Conservation (phyloP, 176 grass and related monocot genomes). For the Phyllostachys edulis region DNA sequence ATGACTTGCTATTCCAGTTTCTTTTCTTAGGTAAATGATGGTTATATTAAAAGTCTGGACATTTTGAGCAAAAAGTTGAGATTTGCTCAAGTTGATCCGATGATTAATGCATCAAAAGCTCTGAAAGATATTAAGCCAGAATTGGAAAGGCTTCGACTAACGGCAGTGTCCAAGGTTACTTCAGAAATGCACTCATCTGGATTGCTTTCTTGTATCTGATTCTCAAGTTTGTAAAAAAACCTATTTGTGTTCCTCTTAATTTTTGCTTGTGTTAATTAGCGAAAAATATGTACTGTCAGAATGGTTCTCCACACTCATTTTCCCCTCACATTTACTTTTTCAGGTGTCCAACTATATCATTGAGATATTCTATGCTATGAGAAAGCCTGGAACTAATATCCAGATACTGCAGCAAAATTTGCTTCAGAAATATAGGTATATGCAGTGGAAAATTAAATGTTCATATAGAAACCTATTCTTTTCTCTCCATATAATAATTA, state of each 20-base stretch:
- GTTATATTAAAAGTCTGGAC: conserved; percentile 58
- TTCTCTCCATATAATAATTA: neutral
- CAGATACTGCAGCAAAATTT: conserved; percentile 92
- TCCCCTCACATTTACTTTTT: conserved; percentile 25
- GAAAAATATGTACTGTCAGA: conserved; percentile 10
- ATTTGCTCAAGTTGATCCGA: conserved; percentile 63
- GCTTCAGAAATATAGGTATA: conserved; percentile 76
- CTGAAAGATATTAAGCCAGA: conserved; percentile 75
- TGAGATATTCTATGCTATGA: conserved; percentile 68
- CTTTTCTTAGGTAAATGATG: conserved; percentile 72
- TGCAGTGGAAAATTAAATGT: neutral
- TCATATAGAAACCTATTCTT: neutral
- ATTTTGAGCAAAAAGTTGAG: conserved; percentile 79
- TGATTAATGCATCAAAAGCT: conserved; percentile 78
- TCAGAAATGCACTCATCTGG: conserved; percentile 6
- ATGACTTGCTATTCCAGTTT: conserved; percentile 48
- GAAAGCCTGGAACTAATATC: conserved; percentile 87
- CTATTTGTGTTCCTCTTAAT: neutral
- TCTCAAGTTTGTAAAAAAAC: neutral
- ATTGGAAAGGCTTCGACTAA: conserved; percentile 70
- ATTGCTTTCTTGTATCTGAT: conserved; percentile 2
- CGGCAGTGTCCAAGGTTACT: conserved; percentile 66
- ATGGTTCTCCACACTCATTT: conserved; percentile 13
- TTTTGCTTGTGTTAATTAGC: neutral
- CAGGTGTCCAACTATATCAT: conserved; percentile 65